Evolutionary conservation across 805 yeast genomes (phyloP).

Genomic region (Hanseniaspora mollemarum): DNA sequence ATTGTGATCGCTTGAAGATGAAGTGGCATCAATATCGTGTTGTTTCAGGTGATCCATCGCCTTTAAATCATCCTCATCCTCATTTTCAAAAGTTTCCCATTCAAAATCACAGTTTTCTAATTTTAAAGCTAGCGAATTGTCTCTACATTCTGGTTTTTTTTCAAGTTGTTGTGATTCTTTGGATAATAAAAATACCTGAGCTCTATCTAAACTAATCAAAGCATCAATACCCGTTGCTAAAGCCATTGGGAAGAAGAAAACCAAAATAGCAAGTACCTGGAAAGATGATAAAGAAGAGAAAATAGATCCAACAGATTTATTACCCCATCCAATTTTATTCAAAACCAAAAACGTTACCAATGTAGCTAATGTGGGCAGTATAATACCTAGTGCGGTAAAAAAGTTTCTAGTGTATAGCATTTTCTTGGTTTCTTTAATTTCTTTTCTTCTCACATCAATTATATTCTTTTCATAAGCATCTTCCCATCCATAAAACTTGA

Average conservation of each 20-base stretch:
- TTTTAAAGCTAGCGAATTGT: not conserved
- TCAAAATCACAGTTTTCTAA: constrained; percentile 14
- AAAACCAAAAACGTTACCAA: constrained; percentile 40
- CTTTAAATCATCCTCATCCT: constrained; percentile 12
- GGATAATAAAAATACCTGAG: constrained; percentile 30
- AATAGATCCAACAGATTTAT: constrained; percentile 35
- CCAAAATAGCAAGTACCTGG: constrained; percentile 42
- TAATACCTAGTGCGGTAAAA: constrained; percentile 40
- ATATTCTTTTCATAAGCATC: constrained; percentile 51
- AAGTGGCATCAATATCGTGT: not conserved
- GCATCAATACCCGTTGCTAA: constrained; percentile 36
- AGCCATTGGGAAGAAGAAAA: constrained; percentile 37
- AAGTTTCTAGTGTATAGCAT: constrained; percentile 42
- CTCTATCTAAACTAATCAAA: constrained; percentile 31
- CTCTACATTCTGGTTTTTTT: not conserved
- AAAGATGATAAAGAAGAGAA: constrained; percentile 55
- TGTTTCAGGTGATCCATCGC: not conserved
- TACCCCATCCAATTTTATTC: constrained; percentile 29
- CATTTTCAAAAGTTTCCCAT: constrained; percentile 15
- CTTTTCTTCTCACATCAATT: constrained; percentile 42
- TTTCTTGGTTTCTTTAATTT: constrained; percentile 33
- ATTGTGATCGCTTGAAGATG: too few species aligned
- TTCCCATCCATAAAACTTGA: constrained; percentile 84
- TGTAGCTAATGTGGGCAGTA: constrained; percentile 44
- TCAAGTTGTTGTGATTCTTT: constrained; percentile 27